These are phyloP conservation scores for Aspergillus hiratsukae DNA, from an alignment of 2,329 filamentous ascomycete genomes.

Conservation along the genomic window DNA sequence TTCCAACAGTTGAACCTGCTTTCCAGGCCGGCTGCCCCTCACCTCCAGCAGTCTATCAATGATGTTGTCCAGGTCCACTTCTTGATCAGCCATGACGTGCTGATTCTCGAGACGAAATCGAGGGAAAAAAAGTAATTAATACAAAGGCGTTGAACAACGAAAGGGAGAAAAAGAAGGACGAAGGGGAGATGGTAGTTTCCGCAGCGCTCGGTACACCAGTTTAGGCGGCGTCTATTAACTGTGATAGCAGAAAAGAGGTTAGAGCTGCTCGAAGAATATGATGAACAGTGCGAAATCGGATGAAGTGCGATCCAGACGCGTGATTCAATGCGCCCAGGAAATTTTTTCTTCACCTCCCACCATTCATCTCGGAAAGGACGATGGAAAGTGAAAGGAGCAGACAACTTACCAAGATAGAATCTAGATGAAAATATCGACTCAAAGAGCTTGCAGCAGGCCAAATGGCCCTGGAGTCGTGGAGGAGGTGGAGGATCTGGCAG, in stretches of 20 bases:
- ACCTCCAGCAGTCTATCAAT: constrained; percentile 98
- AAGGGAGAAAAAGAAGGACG: constrained; percentile 19
- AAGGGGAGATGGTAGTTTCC: constrained; percentile 27
- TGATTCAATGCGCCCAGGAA: constrained; percentile 15
- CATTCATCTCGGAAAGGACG: constrained; percentile 4
- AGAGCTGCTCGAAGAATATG: constrained; percentile 3
- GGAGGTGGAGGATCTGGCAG: constrained; percentile 19
- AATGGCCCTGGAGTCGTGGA: constrained; percentile 23
- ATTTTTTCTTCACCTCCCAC: constrained; percentile 6
- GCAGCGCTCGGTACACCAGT: constrained; percentile 26
- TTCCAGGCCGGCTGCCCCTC: constrained; percentile 93
- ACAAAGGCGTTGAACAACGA: constrained; percentile 17
- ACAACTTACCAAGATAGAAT: constrained; percentile 26
- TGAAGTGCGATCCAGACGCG: constrained; percentile 8
- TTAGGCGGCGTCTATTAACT: constrained; percentile 33
- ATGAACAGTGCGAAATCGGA: not conserved
- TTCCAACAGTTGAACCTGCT: constrained; percentile 96
- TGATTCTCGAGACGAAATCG: constrained; percentile 29
- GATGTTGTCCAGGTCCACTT: constrained; percentile 98
- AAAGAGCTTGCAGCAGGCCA: constrained; percentile 21
- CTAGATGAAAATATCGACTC: constrained; percentile 22
- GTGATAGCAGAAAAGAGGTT: constrained; percentile 14
- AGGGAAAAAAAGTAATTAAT: constrained; percentile 20
- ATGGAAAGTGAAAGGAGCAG: constrained; percentile 7
- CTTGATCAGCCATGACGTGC: constrained; percentile 67